Conservation (phyloP, 1,284 basidiomycete species). For the Ceratobasidium sp. region DNA sequence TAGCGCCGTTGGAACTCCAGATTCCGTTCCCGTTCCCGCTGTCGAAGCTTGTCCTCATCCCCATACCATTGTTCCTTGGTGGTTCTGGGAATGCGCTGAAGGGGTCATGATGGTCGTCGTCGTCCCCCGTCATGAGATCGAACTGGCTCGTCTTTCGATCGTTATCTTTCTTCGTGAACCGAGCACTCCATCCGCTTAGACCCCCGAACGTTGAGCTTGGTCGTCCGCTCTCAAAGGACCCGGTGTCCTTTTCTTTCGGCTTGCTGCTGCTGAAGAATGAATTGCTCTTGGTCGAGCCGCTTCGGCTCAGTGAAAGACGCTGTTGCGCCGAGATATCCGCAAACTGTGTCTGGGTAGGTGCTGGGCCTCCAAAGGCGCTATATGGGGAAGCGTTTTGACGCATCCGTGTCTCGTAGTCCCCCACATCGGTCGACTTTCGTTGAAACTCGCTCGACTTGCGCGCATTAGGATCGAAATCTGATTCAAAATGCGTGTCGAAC, state of each 20-base stretch:
- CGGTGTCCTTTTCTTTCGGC: slow-evolving; percentile 29
- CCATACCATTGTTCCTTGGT: slow-evolving; percentile 4
- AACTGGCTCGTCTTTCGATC: slow-evolving; percentile 21
- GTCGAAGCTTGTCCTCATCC: slow-evolving; percentile 21
- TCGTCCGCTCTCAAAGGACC: slow-evolving; percentile 25
- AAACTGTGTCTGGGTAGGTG: slow-evolving; percentile 43
- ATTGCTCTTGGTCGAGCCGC: slow-evolving; percentile 24
- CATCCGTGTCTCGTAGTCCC: slow-evolving; percentile 42
- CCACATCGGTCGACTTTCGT: slow-evolving; percentile 29
- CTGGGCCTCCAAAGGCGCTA: slow-evolving; percentile 21
- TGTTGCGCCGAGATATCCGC: slow-evolving; percentile 41
- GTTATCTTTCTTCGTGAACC: slow-evolving; percentile 22
- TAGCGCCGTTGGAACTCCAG: slow-evolving; percentile 4
- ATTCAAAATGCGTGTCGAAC: slow-evolving; percentile 56
- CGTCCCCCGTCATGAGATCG: slow-evolving; percentile 42
- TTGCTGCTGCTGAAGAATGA: slow-evolving; percentile 23
- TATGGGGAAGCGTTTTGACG: slow-evolving; percentile 43
- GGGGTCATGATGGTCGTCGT: slow-evolving; percentile 26
- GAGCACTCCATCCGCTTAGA: slow-evolving; percentile 21
- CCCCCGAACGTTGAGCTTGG: slow-evolving; percentile 31
- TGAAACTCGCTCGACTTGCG: slow-evolving; percentile 15
- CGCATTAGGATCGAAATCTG: slow-evolving; percentile 56
- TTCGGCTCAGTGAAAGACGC: slow-evolving; percentile 29
- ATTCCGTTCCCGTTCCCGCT: slow-evolving; percentile 12
- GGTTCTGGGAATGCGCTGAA: slow-evolving; percentile 11